Evolutionary conservation across 371 early-diverging fungal species (phyloP), one percentile per base, ranked within the genome.

Genomic region (Nematocida major): DNA sequence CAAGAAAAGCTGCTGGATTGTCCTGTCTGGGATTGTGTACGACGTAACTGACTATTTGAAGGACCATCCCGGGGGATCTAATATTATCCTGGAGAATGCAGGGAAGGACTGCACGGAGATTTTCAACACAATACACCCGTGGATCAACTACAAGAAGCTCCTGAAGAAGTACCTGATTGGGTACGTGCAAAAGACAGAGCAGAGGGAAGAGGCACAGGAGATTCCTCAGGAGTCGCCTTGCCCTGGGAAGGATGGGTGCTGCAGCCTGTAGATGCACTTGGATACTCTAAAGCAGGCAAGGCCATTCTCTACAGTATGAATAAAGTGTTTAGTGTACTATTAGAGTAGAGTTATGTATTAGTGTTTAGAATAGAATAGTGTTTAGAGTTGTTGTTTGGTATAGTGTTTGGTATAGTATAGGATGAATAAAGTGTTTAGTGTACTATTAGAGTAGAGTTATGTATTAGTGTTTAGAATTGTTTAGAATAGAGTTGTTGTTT

Each of bases 31-130:
- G 38, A 91, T 90, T 78, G 91, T 96, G 0, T 96, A 93, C 84
- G 93, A 96, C 80, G 88, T 92, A 28, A 93, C 96, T 22, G 86
- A 89, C 2, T 96, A 95, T 81, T 32, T 95, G n/a, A 88, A 90
- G 53, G 92, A 90, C 80, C 96, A 96, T 83, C 97, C 96, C 18
- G 97, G 97, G 34, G 96, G 96, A 13, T 83, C 85, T 32, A 88
- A 87, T 76, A 90, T 93, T 83, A 80, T 96, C 49, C 88, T 95
- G 92, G 86, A 92, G 5, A 88, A 89, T 30, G 96, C 93, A 1
- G 97, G 97, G 38, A 89, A 89, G 79, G 96, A 96, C 65, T 92
- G 91, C 15, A 93, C 95, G 0, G 88, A 88, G 80, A 83, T 94
- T 57, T 94, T 94, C 73, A 89, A 90, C 61, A 86, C 88, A 51